Conservation (phyloP, 1,139 yeast genomes). For the Yamadazyma triangularis region DNA sequence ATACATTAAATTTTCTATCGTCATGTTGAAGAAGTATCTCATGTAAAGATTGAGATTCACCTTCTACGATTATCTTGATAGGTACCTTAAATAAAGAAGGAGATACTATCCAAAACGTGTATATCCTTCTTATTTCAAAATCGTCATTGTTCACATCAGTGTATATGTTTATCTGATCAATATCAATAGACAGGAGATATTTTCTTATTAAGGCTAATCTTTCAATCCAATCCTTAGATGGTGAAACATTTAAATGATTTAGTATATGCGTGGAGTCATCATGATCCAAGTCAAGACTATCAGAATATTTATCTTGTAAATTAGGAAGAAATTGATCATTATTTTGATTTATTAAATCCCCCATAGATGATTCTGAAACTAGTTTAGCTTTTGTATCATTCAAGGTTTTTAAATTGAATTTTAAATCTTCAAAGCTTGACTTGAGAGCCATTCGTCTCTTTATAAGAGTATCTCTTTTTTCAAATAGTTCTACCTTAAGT, state of each 20-base stretch:
- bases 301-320: not conserved
- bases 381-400: constrained; percentile 14
- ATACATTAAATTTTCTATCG: constrained; percentile 1
- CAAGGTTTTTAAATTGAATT: constrained; percentile 14
- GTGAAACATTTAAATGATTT: constrained; percentile 28
- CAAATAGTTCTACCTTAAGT: constrained; percentile 16
- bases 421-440: constrained; percentile 17
- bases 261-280: constrained; percentile 19
- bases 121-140: not conserved
- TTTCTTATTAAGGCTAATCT: constrained; percentile 14
- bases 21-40: not conserved
- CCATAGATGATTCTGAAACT: constrained; percentile 14
- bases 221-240: constrained; percentile 32
- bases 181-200: constrained; percentile 19
- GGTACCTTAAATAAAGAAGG: constrained; percentile 3
- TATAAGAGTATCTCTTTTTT: constrained; percentile 18
- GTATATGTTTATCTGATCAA: constrained; percentile 13
- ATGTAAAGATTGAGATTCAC: constrained; percentile 1
- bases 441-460: constrained; percentile 16
- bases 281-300: constrained; percentile 7
- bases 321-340: constrained; percentile 10
- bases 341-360: constrained; percentile 21
- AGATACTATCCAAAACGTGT: constrained; percentile 1
- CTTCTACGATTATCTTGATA: constrained; percentile 1
- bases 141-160: not conserved